Evolutionary conservation across 176 grass and related monocot species (phyloP).

Genomic region (Avena sativa): DNA sequence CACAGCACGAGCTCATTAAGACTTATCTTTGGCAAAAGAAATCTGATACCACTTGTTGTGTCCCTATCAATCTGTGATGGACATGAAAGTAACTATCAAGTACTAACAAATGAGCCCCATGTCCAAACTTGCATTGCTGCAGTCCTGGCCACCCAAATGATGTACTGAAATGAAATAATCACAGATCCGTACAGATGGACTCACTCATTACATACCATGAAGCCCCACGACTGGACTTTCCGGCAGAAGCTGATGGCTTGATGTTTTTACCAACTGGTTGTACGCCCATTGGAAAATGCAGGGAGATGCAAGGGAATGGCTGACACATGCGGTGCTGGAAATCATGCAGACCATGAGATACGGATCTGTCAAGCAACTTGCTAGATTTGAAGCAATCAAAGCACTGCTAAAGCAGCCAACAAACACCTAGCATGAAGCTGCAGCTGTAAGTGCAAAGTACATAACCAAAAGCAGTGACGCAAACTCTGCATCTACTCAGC

Average conservation of each 20-base stretch:
- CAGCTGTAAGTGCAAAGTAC: conserved; percentile 22
- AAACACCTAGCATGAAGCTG: conserved; percentile 37
- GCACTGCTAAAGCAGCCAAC: conserved; percentile 9
- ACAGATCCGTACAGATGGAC: not conserved
- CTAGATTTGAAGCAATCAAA: conserved; percentile 32
- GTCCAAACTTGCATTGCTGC: too few species aligned
- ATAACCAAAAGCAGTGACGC: conserved; percentile 23
- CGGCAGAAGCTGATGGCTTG: not conserved
- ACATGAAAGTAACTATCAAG: not conserved
- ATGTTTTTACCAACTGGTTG: not conserved
- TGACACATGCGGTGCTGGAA: conserved; percentile 35
- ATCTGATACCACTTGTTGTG: not conserved
- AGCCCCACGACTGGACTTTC: not conserved
- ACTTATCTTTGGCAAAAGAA: not conserved
- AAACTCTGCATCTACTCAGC: conserved; percentile 16
- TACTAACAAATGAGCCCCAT: too few species aligned
- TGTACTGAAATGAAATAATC: too few species aligned
- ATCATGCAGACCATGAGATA: conserved; percentile 28
- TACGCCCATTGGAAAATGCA: conserved; percentile 21
- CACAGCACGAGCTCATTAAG: not conserved
- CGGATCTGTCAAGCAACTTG: not conserved
- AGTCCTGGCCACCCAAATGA: too few species aligned
- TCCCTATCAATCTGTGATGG: not conserved
- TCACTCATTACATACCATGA: not conserved
- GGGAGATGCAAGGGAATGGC: not conserved